Percentiles rank a stretch among this genome's conserved stretches.
Conservation (phyloP, 805 yeast species). For the Kuraishia hungarica region DNA sequence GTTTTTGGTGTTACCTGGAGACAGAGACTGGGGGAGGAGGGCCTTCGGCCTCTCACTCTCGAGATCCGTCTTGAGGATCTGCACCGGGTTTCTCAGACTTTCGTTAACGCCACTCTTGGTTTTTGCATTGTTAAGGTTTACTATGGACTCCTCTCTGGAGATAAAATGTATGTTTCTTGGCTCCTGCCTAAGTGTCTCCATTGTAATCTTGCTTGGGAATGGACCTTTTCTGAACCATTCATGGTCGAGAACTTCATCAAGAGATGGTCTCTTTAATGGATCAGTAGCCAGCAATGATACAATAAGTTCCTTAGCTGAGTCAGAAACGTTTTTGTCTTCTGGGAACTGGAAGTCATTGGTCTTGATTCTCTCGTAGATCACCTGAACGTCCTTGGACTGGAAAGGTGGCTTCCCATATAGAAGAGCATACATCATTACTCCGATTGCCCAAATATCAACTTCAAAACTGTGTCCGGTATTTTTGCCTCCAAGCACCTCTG, state of each 20-base stretch:
- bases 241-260: slow-evolving; percentile 71
- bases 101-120: slow-evolving; percentile 46
- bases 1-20: slow-evolving; percentile 85
- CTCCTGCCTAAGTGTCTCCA: slow-evolving; percentile 49
- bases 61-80: slow-evolving; percentile 59
- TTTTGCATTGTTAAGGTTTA: slow-evolving; percentile 61
- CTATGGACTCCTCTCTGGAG: slow-evolving; percentile 50
- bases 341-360: slow-evolving; percentile 78
- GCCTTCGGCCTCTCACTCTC: slow-evolving; percentile 61
- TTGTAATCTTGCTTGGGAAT: slow-evolving; percentile 67
- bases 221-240: slow-evolving; percentile 76
- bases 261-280: slow-evolving; percentile 74
- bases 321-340: slow-evolving; percentile 46
- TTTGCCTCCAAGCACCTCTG: slow-evolving; percentile 90
- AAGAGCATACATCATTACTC: slow-evolving; percentile 92
- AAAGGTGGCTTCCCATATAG: slow-evolving; percentile 95
- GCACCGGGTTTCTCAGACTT: slow-evolving; percentile 52
- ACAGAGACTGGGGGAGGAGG: slow-evolving; percentile 78
- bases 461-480: slow-evolving; percentile 85
- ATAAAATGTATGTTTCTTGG: slow-evolving; percentile 52
- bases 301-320: slow-evolving; percentile 68
- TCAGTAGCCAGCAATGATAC: slow-evolving; percentile 64
- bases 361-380: slow-evolving; percentile 88
- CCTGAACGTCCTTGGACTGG: slow-evolving; percentile 90
- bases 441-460: slow-evolving; percentile 97